Base-by-base conservation (phyloP, 139 green algal genomes). In the Auxenochlorella pyrenoidosa region DNA sequence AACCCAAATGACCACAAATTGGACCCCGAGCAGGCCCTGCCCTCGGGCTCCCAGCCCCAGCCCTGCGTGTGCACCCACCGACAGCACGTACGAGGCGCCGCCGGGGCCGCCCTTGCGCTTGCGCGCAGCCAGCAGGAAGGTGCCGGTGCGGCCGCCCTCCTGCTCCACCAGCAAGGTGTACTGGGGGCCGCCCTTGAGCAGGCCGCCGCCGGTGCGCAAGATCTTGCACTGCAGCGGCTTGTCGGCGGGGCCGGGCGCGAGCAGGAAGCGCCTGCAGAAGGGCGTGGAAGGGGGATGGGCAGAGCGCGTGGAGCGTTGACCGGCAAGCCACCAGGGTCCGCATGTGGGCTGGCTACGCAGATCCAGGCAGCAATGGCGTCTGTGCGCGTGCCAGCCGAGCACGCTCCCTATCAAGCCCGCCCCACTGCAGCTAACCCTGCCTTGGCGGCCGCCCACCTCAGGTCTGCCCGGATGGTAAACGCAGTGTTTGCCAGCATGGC, bases 81-180 rank as follows among this genome's bases (percentile, higher is more conserved):
- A 98, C 71, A 99, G 96, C 12, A 98, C 28, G 92, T 99, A 99
- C 90, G 96, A 96, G 28, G 66, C 43, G 87, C 87, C 95, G 54
- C 87, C 92, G 54, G 92, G 93, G 70, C 91, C 93, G 88, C 97
- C 97, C 86, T 98, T 98, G 79, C 96, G 93, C 89, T 98, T 98
- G 58, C 94, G 90, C 3, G 96, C 97, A 6, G 94, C 93, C 43
- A 98, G 86, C 60, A 99, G 91, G 87, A 99, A 98, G 22, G 54
- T 38, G 19, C 47, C 71, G 2, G 51, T 78, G 28, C 65, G 79
- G n/a, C 89, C 66, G 54, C 86, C 85, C 15, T 92, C 92, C 51
- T 96, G 90, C n/a, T 95, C 91, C 44, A 97, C 86, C 82, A 91
- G 91, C 75, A 97, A 78, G 30, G 82, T 88, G 91, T 97, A 97